A percentile compares a stretch with the other conserved stretches of the same genome.
These are phyloP conservation scores for Sarocladium kiliense DNA, from an alignment of 2,329 filamentous ascomycete genomes.

Conservation along the genomic window DNA sequence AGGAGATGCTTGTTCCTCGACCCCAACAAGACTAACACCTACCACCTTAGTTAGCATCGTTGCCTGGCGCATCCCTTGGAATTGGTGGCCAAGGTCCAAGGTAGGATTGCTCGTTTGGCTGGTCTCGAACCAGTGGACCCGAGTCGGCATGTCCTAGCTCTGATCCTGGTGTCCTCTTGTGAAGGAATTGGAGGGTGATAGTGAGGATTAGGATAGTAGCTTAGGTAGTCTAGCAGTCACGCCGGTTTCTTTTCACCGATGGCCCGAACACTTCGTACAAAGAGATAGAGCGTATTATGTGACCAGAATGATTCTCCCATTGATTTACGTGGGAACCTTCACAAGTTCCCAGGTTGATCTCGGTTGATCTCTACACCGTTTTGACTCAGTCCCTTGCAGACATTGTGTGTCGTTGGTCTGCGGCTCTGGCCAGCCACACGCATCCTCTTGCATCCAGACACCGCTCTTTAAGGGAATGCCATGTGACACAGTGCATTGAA, in stretches of 20 bases:
- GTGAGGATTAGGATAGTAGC: too few relatives aligned
- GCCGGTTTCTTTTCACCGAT: too few relatives aligned
- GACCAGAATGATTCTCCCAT: too few relatives aligned
- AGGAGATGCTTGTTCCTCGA: not conserved
- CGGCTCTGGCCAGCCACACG: not conserved
- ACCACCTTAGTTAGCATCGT: not conserved
- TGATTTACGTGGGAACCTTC: too few relatives aligned
- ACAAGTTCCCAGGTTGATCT: too few relatives aligned
- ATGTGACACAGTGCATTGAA: not conserved
- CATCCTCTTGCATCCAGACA: not conserved
- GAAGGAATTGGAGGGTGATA: not conserved
- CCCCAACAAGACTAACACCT: not conserved
- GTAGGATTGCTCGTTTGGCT: not conserved
- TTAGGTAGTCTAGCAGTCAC: too few relatives aligned
- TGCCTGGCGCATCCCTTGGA: not conserved
- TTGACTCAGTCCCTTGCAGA: not conserved
- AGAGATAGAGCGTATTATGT: too few relatives aligned
- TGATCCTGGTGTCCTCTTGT: not conserved
- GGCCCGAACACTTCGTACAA: too few relatives aligned
- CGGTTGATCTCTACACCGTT: not conserved
- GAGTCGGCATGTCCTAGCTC: not conserved
- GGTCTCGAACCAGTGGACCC: not conserved
- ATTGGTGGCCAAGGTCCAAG: not conserved
- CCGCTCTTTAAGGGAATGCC: not conserved
- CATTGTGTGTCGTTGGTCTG: not conserved